Conservation (phyloP, 768 basidiomycete genomes). For the Clitopilus passeckerianus region DNA sequence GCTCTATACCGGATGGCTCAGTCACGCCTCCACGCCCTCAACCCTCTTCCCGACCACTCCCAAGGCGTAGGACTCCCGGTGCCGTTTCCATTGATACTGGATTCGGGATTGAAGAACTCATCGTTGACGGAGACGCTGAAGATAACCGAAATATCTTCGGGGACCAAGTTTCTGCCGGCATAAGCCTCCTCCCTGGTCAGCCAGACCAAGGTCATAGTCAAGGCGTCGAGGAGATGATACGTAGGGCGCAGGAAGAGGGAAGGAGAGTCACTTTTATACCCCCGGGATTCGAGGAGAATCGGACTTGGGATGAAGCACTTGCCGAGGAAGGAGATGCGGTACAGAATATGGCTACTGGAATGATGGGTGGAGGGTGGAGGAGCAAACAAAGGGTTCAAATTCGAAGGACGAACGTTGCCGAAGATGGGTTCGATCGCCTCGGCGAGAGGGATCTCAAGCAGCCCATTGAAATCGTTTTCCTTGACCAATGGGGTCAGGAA, state of each 20-base stretch:
- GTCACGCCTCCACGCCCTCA: neutral
- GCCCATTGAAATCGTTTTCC: slow-evolving; percentile 85
- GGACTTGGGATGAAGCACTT: neutral
- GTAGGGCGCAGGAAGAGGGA: neutral
- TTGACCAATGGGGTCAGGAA: slow-evolving; percentile 82
- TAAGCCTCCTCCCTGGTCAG: neutral
- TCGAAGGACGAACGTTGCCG: slow-evolving; percentile 71
- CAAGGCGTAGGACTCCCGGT: neutral
- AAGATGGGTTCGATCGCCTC: slow-evolving; percentile 89
- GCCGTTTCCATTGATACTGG: neutral
- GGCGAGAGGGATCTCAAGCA: slow-evolving; percentile 74
- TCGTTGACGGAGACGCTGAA: neutral
- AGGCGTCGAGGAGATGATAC: neutral
- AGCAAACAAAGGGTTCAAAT: slow-evolving; percentile 43
- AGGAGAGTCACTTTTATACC: neutral
- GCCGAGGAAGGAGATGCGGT: neutral
- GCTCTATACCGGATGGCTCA: neutral
- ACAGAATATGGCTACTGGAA: neutral
- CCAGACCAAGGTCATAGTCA: neutral
- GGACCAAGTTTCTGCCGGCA: neutral
- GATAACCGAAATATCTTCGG: neutral
- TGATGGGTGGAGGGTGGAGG: slow-evolving; percentile 11
- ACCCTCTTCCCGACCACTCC: neutral
- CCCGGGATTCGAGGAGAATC: neutral
- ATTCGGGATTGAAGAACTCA: neutral